Conservation (phyloP, 2,329 filamentous ascomycete species). For the Nectriaceae sp. region DNA sequence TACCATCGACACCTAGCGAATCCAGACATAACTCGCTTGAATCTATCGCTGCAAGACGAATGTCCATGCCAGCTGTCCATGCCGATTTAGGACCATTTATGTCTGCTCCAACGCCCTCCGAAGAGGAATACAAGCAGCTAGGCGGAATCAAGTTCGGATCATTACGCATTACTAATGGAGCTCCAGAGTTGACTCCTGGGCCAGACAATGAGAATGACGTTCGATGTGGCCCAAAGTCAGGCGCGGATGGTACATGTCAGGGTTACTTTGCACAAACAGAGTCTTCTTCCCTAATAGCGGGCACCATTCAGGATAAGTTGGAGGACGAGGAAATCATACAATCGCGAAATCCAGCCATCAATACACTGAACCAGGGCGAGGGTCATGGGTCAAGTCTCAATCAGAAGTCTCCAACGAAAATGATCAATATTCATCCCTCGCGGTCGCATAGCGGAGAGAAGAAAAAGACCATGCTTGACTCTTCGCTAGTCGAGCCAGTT, state of each 20-base stretch:
- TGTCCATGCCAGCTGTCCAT: conserved; percentile 36
- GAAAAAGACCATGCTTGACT: neutral
- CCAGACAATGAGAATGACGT: conserved; percentile 17
- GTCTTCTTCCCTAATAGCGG: conserved; percentile 5
- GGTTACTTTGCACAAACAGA: conserved; percentile 13
- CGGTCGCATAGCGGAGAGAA: too few relatives aligned
- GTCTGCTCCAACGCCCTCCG: conserved; percentile 44
- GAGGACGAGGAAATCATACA: neutral
- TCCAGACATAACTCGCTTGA: conserved; percentile 44
- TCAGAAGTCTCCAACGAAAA: neutral
- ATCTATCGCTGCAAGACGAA: conserved; percentile 32
- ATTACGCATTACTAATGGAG: conserved; percentile 62
- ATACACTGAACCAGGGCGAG: neutral
- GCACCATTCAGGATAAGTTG: neutral
- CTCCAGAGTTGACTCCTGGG: conserved; percentile 48
- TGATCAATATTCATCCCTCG: neutral
- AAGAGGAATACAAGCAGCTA: conserved; percentile 59
- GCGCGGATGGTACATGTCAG: neutral
- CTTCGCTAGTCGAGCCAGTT: neutral
- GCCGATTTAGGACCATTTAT: conserved; percentile 18
- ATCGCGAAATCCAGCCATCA: neutral
- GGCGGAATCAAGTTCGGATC: conserved; percentile 65
- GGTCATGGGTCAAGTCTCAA: neutral
- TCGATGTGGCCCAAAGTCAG: too few relatives aligned
- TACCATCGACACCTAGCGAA: conserved; percentile 39